Conservation (phyloP, 2,329 filamentous ascomycete genomes). For the Chaetomiaceae sp. region DNA sequence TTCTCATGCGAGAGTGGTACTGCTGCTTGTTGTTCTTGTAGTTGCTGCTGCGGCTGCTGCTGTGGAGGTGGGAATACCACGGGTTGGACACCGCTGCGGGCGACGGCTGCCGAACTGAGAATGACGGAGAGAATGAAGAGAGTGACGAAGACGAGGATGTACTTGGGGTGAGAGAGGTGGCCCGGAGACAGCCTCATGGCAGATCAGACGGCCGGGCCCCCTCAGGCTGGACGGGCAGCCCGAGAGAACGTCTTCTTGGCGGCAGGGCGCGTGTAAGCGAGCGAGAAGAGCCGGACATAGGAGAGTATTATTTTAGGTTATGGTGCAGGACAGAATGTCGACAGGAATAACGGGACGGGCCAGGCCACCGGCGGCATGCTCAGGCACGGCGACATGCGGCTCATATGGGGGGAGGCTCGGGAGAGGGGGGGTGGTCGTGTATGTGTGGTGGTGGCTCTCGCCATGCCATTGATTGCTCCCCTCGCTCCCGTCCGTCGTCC, state of each 20-base stretch:
- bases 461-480: too few relatives aligned
- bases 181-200: neutral
- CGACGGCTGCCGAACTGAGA: constrained; percentile 5
- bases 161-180: neutral
- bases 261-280: neutral
- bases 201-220: neutral
- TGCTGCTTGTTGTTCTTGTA: neutral
- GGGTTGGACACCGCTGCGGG: neutral
- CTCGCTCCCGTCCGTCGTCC: too few relatives aligned
- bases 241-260: neutral
- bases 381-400: neutral
- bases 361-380: neutral
- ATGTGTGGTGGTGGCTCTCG: too few relatives aligned
- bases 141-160: constrained; percentile 1
- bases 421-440: too few relatives aligned
- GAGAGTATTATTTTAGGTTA: neutral
- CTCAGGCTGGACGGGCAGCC: too few relatives aligned
- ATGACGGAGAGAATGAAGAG: constrained; percentile 7
- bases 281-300: neutral
- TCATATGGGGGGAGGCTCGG: neutral
- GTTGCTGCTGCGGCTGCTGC: neutral
- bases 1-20: neutral
- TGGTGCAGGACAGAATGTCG: too few relatives aligned
- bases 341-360: neutral
- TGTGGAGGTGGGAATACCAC: neutral